These are phyloP conservation scores for Zarea fungicola DNA, from an alignment of 2,329 filamentous ascomycete genomes.

Conservation along the genomic window DNA sequence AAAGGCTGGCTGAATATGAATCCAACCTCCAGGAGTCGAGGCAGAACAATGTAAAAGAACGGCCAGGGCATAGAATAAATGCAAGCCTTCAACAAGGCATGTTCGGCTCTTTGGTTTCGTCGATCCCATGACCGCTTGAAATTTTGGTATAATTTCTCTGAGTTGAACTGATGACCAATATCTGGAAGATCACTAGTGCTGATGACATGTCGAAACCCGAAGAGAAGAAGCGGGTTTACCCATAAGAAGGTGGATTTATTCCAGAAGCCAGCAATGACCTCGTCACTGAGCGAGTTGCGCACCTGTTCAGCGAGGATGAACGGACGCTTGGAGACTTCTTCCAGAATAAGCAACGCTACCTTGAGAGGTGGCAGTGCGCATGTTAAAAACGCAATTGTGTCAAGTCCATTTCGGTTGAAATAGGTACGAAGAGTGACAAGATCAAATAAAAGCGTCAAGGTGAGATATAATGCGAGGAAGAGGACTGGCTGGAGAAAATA, in stretches of 20 bases:
- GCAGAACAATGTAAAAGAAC: background rate
- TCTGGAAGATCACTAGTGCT: background rate
- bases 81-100: background rate
- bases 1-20: background rate
- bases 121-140: background rate
- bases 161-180: background rate
- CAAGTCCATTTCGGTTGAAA: slow-evolving; percentile 24
- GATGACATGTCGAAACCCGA: background rate
- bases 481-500: slow-evolving; percentile 26
- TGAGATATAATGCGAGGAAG: slow-evolving; percentile 26
- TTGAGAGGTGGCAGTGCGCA: slow-evolving; percentile 23
- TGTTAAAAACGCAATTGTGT: slow-evolving; percentile 22
- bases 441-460: slow-evolving; percentile 28
- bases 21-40: background rate
- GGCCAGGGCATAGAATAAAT: background rate
- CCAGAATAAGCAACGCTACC: slow-evolving; percentile 23
- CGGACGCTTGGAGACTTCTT: slow-evolving; percentile 25
- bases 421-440: slow-evolving; percentile 27
- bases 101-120: background rate
- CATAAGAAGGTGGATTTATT: background rate
- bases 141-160: background rate
- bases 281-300: slow-evolving; percentile 13
- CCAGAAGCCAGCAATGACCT: slow-evolving; percentile 18
- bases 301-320: slow-evolving; percentile 4
- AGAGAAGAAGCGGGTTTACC: background rate